Conservation (phyloP, 768 basidiomycete genomes). For the Phylloporus arenicola region DNA sequence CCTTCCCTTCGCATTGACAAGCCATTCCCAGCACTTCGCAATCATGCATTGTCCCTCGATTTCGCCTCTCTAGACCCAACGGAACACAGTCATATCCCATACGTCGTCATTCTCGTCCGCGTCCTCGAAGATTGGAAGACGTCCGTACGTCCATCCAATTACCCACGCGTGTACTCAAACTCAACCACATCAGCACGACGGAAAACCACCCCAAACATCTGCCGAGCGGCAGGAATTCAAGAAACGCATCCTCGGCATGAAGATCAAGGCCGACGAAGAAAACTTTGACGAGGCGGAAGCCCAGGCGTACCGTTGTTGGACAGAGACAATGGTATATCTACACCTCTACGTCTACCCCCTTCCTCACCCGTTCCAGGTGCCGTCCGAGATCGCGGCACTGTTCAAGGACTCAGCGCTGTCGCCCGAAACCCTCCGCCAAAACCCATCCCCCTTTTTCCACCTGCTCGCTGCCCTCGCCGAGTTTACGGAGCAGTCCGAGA, state of each 20-base stretch:
- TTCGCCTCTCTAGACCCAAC: conserved; percentile 79
- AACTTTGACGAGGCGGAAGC: conserved; percentile 94
- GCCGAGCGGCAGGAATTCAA: conserved; percentile 75
- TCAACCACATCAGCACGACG: conserved; percentile 53
- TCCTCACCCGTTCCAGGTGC: too few relatives aligned
- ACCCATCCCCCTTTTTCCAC: too few relatives aligned
- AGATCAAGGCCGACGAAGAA: conserved; percentile 84
- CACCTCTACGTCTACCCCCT: too few relatives aligned
- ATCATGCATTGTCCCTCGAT: conserved; percentile 67
- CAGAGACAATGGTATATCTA: conserved; percentile 45
- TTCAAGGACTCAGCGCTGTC: too few relatives aligned
- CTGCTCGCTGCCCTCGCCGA: too few relatives aligned
- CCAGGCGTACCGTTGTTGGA: conserved; percentile 82
- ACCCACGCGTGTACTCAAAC: neutral
- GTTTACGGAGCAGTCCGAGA: too few relatives aligned
- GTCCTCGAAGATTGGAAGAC: conserved; percentile 82
- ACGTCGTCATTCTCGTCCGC: conserved; percentile 76
- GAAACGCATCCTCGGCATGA: conserved; percentile 51
- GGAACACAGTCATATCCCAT: too few relatives aligned
- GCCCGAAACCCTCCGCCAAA: too few relatives aligned
- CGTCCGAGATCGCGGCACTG: too few relatives aligned
- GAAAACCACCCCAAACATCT: conserved; percentile 44
- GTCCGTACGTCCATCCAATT: too few relatives aligned
- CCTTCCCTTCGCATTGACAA: conserved; percentile 81
- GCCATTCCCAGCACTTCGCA: conserved; percentile 77